Percentiles rank a stretch among this genome's conserved stretches.
Conservation (phyloP, 768 basidiomycete genomes). For the Flagelloscypha sp. region DNA sequence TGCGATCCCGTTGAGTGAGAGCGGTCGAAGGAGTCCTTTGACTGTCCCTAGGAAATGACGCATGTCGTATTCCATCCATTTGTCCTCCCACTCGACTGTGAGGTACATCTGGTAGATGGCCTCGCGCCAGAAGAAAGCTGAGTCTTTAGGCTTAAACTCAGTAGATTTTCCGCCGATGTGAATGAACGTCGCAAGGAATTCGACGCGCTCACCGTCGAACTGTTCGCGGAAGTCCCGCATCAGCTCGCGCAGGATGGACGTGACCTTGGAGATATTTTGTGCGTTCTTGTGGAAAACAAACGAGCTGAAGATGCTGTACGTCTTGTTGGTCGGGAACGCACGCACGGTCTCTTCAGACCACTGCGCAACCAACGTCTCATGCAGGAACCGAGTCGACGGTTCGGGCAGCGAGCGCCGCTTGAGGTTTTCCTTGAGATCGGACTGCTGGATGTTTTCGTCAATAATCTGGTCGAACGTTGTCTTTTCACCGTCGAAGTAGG, state of each 20-base stretch:
- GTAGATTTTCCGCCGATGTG: conserved; percentile 10
- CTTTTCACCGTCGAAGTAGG: conserved; percentile 10
- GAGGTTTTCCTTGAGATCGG: conserved; percentile 9
- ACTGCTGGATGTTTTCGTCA: conserved; percentile 9
- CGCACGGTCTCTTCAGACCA: conserved; percentile 10
- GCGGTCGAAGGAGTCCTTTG: conserved; percentile 7
- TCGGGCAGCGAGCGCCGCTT: conserved; percentile 11
- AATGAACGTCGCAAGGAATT: conserved; percentile 12
- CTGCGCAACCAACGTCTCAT: conserved; percentile 13
- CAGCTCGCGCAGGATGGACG: conserved; percentile 6
- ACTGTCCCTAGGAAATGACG: conserved; percentile 8
- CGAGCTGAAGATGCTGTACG: conserved; percentile 11
- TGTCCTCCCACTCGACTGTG: conserved; percentile 14
- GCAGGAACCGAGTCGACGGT: conserved; percentile 11
- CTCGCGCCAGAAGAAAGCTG: conserved; percentile 12
- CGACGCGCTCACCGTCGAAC: conserved; percentile 10
- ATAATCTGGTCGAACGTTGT: conserved; percentile 9
- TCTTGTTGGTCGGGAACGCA: conserved; percentile 12
- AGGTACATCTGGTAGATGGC: conserved; percentile 11
- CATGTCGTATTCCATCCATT: conserved; percentile 13
- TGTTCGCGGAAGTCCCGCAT: conserved; percentile 5
- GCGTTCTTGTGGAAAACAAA: conserved; percentile 10
- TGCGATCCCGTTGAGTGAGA: conserved; percentile 9
- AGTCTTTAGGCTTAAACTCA: conserved; percentile 2
- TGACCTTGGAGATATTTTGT: conserved; percentile 6